Base-by-base conservation (phyloP, 2,329 filamentous ascomycete genomes). In the Claviceps africana region DNA sequence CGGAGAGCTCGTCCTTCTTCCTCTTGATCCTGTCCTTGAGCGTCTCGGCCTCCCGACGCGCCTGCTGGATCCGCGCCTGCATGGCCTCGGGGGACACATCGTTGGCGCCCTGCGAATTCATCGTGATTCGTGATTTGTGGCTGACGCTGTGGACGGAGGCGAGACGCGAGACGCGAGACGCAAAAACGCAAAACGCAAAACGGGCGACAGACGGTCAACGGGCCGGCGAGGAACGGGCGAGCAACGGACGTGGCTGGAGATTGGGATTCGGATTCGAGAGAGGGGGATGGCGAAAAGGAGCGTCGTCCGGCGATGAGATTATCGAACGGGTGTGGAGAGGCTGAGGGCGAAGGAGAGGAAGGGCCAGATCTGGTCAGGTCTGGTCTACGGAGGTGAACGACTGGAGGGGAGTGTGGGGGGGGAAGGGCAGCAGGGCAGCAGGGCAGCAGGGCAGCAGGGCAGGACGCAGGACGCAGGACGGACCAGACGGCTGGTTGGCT, bases 1-100 rank as follows among this genome's bases (percentile, higher is more conserved):
- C 93, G 68, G 91, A 91, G 62, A 98, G 81, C 74, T 97, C 93
- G 81, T 98, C 93, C 86, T 97, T 97, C 83, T 95, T 95, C 73
- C 90, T 83, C 85, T 96, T 97, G 82, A 97, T 97, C 72, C 88
- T 85, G 70, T 97, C 91, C 79, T 97, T 97, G 62, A 97, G 77
- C 51, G 87, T 90, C 77, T 97, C 93, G 64, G 93, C 93, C 79
- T 98, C 93, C 76, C 93, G 88, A 72, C 93, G 84, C 69, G 93
- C 91, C 65, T 87, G 84, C 66, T 88, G 86, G 64, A 93, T 91
- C 72, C 86, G 86, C 73, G 90, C 86, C 79, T 97, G 91, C 82
- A 96, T 95, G 70, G 79, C 78, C 74, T 84, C 81, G 59, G 80
- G 80, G 65, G 80, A 83, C 62, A 83, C 78, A 66, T 83, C 81